Evolutionary conservation across 805 yeast species (phyloP).

Genomic region (Naumovozyma baii): DNA sequence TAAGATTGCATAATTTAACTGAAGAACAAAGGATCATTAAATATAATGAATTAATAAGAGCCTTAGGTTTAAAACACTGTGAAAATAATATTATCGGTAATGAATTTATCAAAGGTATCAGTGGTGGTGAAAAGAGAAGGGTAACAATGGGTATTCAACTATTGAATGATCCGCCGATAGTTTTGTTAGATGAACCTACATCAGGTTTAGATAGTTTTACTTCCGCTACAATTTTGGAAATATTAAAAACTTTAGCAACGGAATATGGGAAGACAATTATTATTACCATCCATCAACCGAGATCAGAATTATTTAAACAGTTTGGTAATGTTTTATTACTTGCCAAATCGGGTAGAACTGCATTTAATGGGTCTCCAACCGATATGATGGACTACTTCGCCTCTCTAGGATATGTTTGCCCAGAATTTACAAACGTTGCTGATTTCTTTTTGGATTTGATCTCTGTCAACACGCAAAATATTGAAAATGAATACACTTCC

Average conservation of each 20-base stretch:
- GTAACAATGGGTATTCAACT: constrained; percentile 76
- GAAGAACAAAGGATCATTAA: constrained; percentile 37
- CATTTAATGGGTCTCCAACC: constrained; percentile 51
- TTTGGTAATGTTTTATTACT: constrained; percentile 67
- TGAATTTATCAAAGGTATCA: constrained; percentile 55
- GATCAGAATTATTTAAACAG: constrained; percentile 48
- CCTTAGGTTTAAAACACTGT: constrained; percentile 65
- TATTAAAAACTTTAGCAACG: constrained; percentile 46
- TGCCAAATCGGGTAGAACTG: constrained; percentile 63
- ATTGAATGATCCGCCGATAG: constrained; percentile 57
- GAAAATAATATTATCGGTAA: constrained; percentile 64
- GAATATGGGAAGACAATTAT: constrained; percentile 57
- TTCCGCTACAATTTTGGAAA: constrained; percentile 53
- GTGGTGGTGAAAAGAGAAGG: constrained; percentile 86
- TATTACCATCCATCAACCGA: constrained; percentile 78
- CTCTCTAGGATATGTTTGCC: constrained; percentile 44
- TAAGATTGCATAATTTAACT: constrained; percentile 44
- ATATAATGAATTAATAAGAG: constrained; percentile 51
- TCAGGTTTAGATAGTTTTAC: constrained; percentile 81
- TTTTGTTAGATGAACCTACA: constrained; percentile 80
- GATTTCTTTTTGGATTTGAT: constrained; percentile 66
- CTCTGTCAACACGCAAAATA: constrained; percentile 44
- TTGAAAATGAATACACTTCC: constrained; percentile 33
- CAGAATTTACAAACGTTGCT: constrained; percentile 56
- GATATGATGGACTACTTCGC: constrained; percentile 41